Base-by-base conservation (phyloP, 148 eudicot species). In the Camellia lanceoleosa region DNA sequence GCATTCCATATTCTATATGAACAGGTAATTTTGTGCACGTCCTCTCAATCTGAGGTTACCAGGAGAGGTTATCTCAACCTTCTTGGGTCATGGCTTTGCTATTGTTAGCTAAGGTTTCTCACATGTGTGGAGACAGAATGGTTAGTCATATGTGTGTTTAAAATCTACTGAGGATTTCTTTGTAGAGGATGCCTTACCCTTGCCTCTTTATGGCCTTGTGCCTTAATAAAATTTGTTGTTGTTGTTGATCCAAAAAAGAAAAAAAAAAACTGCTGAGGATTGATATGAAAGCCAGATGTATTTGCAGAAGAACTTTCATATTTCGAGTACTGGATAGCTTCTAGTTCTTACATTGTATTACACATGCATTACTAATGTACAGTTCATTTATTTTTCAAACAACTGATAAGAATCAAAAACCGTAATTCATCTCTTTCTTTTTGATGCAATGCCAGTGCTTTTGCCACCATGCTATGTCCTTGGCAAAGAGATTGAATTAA, bases 1-100 rank as follows among this genome's bases (percentile, higher is more conserved):
- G 98, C 98, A 73, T 95, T 95, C 81, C 97, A 95, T 74, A 83
- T 95, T 82, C 95, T 95, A 54, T 87, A 95, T 83, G 98, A 95
- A 82, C 98, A 95, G 98, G 98, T 95, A 85, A 11, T 59, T 18
- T 30, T 58, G 16, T 5, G 16, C 41, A 19, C 4, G 18, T 65
- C 0, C 41, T 59, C 52, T 3, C 78, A 18, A 9, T 58, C 52
- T 59, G 42, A 38, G 70, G 70, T 66, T 38, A 49, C 52, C 16
- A 3, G 14, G 46, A 66, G 46, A 66, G 44, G 16, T 66, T 44
- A 30, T 38, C 67, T 63, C 16, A 30, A 30, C 1, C 52, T 1
- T 59, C n/a, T n/a, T 16, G 38, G 42, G 2, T 59, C 49, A 38
- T 15, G 46, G 41, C 49, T 56, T 56, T 8, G 20, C 47, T 58